phyloP scores from a whole-genome alignment of 495 filamentous ascomycete genomes.

The Cercophora samala region DNA sequence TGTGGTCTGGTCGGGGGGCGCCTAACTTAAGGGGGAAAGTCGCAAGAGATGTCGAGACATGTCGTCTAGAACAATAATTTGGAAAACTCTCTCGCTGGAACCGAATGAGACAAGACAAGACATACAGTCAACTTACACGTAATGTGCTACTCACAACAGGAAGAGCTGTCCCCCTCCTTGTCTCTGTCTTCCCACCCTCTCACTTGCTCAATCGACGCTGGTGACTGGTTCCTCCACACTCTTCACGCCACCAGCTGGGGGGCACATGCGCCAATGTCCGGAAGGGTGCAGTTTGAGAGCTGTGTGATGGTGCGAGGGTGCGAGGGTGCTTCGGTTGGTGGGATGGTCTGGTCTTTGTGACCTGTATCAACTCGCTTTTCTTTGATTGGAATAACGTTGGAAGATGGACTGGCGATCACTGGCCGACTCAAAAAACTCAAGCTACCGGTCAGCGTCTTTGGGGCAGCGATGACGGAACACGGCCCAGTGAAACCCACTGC shows the following conservation, averaged over 20 bases:
- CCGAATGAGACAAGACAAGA: slow-evolving; percentile 9
- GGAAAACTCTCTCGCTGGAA: neutral
- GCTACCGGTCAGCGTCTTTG: neutral
- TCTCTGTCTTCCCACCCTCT: slow-evolving; percentile 1
- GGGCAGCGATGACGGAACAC: slow-evolving; percentile 3
- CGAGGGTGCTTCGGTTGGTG: neutral
- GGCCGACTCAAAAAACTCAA: neutral
- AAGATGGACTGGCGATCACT: neutral
- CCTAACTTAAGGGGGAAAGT: neutral
- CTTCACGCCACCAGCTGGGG: neutral
- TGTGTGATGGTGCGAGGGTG: neutral
- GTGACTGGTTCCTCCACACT: neutral
- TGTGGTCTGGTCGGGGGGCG: neutral
- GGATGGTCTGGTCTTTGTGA: neutral
- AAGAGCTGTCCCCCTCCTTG: neutral
- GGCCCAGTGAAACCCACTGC: neutral
- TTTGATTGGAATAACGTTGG: neutral
- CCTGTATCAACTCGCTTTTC: neutral
- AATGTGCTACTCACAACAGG: slow-evolving; percentile 5
- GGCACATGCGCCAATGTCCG: neutral
- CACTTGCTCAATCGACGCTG: neutral
- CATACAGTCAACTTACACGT: slow-evolving; percentile 9
- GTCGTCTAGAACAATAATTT: neutral
- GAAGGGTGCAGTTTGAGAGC: neutral
- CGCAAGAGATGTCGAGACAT: neutral